Evolutionary conservation across 805 yeast genomes (phyloP).

Genomic region (Candida ipomoeae): DNA sequence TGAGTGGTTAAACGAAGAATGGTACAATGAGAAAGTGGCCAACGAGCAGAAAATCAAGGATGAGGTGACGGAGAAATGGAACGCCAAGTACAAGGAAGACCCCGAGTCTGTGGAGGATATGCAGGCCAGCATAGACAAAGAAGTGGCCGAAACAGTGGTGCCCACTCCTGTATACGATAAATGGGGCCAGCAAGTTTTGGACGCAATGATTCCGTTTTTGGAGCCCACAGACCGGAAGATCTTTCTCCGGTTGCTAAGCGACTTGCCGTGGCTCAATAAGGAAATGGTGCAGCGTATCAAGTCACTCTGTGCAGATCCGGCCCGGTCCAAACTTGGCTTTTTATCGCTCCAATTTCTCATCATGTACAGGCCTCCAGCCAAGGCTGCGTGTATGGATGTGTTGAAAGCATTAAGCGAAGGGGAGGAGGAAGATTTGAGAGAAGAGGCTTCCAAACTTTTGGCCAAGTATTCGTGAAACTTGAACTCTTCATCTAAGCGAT

Average conservation of each 20-base stretch:
- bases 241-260: slow-evolving; percentile 80
- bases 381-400: slow-evolving; percentile 47
- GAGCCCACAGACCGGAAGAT: slow-evolving; percentile 77
- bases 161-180: slow-evolving; percentile 52
- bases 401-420: slow-evolving; percentile 42
- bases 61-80: slow-evolving; percentile 14
- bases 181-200: slow-evolving; percentile 72
- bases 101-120: slow-evolving; percentile 12
- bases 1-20: slow-evolving; percentile 95
- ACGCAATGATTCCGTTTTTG: slow-evolving; percentile 75
- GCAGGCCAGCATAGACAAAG: slow-evolving; percentile 19
- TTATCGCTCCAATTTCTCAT: slow-evolving; percentile 77
- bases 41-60: slow-evolving; percentile 28
- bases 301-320: slow-evolving; percentile 82
- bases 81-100: slow-evolving; percentile 15
- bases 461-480: slow-evolving; percentile 36
- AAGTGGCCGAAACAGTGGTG: slow-evolving; percentile 14
- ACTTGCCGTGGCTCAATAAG: slow-evolving; percentile 70
- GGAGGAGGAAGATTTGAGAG: slow-evolving; percentile 48
- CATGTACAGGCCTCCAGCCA: slow-evolving; percentile 88
- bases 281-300: slow-evolving; percentile 60
- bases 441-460: slow-evolving; percentile 43
- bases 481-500: too few species aligned
- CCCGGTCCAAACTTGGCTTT: slow-evolving; percentile 72
- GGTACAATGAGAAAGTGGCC: slow-evolving; percentile 60